Percentiles rank a stretch among this genome's conserved stretches.
phyloP scores from a whole-genome alignment of 805 yeast species.

The Starmerella riodocensis region DNA sequence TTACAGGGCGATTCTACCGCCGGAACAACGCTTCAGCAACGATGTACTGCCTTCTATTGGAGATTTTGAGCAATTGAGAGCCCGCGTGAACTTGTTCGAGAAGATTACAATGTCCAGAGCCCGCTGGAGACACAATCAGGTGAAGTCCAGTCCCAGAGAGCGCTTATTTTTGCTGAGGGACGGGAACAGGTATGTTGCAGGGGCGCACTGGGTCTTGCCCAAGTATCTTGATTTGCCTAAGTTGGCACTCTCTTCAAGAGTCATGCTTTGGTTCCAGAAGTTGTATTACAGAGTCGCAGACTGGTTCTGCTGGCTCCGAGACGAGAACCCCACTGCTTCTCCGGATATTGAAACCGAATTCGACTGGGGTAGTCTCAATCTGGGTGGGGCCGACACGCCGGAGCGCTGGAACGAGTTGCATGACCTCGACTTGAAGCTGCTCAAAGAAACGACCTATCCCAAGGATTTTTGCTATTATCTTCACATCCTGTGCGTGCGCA shows the following conservation, averaged over 20 bases:
- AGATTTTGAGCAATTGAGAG: slow-evolving; percentile 5
- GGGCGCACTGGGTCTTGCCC: slow-evolving; percentile 7
- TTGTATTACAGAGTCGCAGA: not conserved
- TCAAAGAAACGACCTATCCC: slow-evolving; percentile 4
- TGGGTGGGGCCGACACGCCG: not conserved
- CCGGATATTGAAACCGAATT: not conserved
- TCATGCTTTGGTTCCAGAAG: slow-evolving; percentile 2
- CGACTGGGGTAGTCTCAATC: not conserved
- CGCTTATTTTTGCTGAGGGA: slow-evolving; percentile 2
- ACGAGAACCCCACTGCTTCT: not conserved
- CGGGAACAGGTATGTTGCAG: slow-evolving; percentile 6
- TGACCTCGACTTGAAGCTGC: not conserved
- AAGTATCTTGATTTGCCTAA: slow-evolving; percentile 1
- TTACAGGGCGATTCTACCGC: not conserved
- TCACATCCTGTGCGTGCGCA: slow-evolving; percentile 1
- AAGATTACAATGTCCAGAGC: not conserved
- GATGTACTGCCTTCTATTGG: slow-evolving; percentile 3
- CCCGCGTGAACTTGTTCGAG: slow-evolving; percentile 1
- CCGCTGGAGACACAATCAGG: not conserved
- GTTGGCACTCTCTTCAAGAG: not conserved
- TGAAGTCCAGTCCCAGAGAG: slow-evolving; percentile 2
- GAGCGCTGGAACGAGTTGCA: not conserved
- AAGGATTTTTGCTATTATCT: slow-evolving; percentile 2
- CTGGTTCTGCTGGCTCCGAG: not conserved
- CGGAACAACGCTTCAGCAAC: not conserved